Evolutionary conservation across 129 eudicot species (phyloP).

Genomic region (Silybum marianum): DNA sequence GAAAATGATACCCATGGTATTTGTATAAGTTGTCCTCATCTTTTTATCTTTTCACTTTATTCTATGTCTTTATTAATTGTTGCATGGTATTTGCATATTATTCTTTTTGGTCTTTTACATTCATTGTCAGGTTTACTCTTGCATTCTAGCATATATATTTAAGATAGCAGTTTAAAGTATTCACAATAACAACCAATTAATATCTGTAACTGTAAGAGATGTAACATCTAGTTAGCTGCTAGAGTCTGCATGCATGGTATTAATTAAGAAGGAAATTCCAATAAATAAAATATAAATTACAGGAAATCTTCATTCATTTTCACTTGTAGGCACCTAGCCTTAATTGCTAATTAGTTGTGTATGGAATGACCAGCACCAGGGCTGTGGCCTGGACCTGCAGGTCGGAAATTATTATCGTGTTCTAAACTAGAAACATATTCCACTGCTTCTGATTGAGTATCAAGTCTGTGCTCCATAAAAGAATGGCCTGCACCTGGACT

Average conservation of each 20-base stretch:
- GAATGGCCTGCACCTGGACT: slow-evolving; percentile 51
- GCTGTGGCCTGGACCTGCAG: slow-evolving; percentile 44
- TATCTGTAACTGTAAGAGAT: too few species aligned
- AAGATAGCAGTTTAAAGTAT: background rate
- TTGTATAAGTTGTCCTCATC: background rate
- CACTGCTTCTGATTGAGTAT: slow-evolving; percentile 14
- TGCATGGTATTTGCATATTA: background rate
- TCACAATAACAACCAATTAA: background rate
- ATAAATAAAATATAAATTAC: slow-evolving; percentile 15
- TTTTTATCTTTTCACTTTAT: background rate
- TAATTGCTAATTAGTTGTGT: slow-evolving; percentile 21
- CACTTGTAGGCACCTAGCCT: slow-evolving; percentile 21
- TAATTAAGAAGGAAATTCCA: slow-evolving; percentile 1
- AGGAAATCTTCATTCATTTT: background rate
- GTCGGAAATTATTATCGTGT: slow-evolving; percentile 19
- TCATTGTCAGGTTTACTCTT: background rate
- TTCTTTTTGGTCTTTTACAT: background rate
- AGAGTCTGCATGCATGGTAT: background rate
- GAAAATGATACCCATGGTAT: background rate
- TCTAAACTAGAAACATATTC: slow-evolving; percentile 10
- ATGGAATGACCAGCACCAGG: slow-evolving; percentile 48
- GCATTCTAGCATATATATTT: background rate
- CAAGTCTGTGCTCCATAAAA: slow-evolving; percentile 11
- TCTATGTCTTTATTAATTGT: slow-evolving; percentile 1
- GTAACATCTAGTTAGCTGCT: background rate